These are phyloP conservation scores for Pochonia chlamydosporia DNA, from an alignment of 2,329 filamentous ascomycete genomes.

Conservation along the genomic window DNA sequence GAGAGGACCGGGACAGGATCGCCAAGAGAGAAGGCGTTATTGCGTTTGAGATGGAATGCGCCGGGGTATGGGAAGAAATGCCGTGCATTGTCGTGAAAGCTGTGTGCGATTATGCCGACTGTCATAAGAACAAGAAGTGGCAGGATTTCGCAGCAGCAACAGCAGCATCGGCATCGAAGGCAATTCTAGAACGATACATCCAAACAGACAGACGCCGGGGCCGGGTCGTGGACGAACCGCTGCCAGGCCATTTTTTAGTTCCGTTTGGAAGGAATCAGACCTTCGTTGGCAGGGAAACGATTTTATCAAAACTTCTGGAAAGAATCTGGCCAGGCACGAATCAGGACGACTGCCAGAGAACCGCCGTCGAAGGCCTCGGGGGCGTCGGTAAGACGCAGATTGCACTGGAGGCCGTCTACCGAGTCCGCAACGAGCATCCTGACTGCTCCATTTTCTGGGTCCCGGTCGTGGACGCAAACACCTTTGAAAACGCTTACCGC, in stretches of 20 bases:
- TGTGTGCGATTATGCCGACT: slow-evolving; percentile 33
- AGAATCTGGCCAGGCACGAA: not conserved
- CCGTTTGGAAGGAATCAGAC: not conserved
- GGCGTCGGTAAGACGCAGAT: slow-evolving; percentile 26
- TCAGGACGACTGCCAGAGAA: not conserved
- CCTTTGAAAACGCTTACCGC: too few species aligned
- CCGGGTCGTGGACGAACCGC: not conserved
- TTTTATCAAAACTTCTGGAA: not conserved
- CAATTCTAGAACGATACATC: slow-evolving; percentile 5
- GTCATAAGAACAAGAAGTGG: slow-evolving; percentile 32
- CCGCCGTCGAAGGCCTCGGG: too few species aligned
- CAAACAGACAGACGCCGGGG: not conserved
- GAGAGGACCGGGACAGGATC: slow-evolving; percentile 26
- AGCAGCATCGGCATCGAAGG: slow-evolving; percentile 20
- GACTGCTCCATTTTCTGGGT: slow-evolving; percentile 37
- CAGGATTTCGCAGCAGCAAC: slow-evolving; percentile 29
- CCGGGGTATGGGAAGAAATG: slow-evolving; percentile 23
- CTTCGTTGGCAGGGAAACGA: not conserved
- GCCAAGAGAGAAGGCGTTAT: slow-evolving; percentile 18
- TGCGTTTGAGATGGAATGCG: slow-evolving; percentile 30
- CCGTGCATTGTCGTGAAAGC: slow-evolving; percentile 31
- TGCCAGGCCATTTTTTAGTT: not conserved
- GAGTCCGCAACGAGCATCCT: slow-evolving; percentile 15
- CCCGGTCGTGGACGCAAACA: slow-evolving; percentile 19
- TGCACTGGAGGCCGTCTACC: slow-evolving; percentile 17